phyloP scores from a whole-genome alignment of 2,329 filamentous ascomycete species.

The Colletotrichum lentis region DNA sequence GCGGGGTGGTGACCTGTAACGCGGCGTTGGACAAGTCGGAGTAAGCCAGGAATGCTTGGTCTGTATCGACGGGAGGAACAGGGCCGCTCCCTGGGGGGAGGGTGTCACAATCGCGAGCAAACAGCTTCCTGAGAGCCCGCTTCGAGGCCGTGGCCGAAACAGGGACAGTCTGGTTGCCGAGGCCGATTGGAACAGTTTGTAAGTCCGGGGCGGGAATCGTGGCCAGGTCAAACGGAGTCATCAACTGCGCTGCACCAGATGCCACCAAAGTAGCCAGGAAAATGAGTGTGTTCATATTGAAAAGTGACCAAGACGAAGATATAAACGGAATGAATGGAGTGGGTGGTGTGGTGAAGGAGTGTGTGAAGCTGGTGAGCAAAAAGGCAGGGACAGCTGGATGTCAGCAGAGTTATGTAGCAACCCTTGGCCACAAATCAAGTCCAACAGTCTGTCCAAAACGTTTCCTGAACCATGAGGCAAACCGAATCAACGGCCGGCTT shows the following conservation, averaged over 20 bases:
- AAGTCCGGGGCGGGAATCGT: constrained; percentile 6
- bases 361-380: not conserved
- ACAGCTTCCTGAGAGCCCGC: not conserved
- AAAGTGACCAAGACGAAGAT: not conserved
- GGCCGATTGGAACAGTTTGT: constrained; percentile 1
- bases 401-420: not conserved
- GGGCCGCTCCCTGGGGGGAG: constrained; percentile 15
- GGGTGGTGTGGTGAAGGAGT: not conserved
- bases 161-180: constrained; percentile 18
- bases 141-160: constrained; percentile 3
- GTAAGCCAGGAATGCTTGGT: constrained; percentile 9
- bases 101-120: constrained; percentile 7
- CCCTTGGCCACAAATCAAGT: not conserved
- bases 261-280: not conserved
- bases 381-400: not conserved
- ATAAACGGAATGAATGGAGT: not conserved
- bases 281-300: not conserved
- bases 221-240: constrained; percentile 12
- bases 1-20: constrained; percentile 1
- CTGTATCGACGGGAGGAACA: constrained; percentile 13
- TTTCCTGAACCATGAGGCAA: not conserved
- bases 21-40: constrained; percentile 13
- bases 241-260: constrained; percentile 3
- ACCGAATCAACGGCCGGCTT: not conserved
- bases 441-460: not conserved